Evolutionary conservation across 2,329 filamentous ascomycete genomes (phyloP).

Genomic region (Reticulascus tulasneorum): DNA sequence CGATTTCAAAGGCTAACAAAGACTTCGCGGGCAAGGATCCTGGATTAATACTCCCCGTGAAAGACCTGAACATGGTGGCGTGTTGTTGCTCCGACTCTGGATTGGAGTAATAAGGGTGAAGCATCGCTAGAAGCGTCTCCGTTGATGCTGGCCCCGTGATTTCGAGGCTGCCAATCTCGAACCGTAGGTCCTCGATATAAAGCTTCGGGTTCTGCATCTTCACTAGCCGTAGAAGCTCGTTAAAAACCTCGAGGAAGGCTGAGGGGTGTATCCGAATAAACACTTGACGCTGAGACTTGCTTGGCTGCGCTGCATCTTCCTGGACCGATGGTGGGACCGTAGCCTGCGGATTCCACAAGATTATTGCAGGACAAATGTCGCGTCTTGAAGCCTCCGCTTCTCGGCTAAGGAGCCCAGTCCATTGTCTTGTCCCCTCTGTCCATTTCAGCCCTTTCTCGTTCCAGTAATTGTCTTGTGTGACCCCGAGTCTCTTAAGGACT

Average conservation of each 20-base stretch:
- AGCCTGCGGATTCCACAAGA: constrained; percentile 66
- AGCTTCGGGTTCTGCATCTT: constrained; percentile 60
- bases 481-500: constrained; percentile 62
- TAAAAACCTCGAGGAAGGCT: constrained; percentile 67
- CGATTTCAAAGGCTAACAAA: constrained; percentile 66
- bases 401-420: constrained; percentile 47
- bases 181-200: constrained; percentile 64
- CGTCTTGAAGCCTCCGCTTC: constrained; percentile 48
- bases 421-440: constrained; percentile 51
- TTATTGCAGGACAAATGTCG: constrained; percentile 66
- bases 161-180: constrained; percentile 60
- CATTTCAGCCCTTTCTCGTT: constrained; percentile 64
- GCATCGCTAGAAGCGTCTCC: constrained; percentile 67
- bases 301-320: constrained; percentile 12
- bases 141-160: constrained; percentile 67
- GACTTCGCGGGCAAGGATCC: constrained; percentile 66
- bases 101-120: constrained; percentile 49
- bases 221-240: constrained; percentile 53
- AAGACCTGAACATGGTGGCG: constrained; percentile 43
- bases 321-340: constrained; percentile 19
- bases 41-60: constrained; percentile 62
- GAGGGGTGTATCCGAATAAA: constrained; percentile 80
- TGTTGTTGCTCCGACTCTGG: constrained; percentile 33
- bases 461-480: constrained; percentile 59
- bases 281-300: constrained; percentile 37